phyloP scores from a whole-genome alignment of 371 early-diverging fungal genomes.

The Mucor irregularis region DNA sequence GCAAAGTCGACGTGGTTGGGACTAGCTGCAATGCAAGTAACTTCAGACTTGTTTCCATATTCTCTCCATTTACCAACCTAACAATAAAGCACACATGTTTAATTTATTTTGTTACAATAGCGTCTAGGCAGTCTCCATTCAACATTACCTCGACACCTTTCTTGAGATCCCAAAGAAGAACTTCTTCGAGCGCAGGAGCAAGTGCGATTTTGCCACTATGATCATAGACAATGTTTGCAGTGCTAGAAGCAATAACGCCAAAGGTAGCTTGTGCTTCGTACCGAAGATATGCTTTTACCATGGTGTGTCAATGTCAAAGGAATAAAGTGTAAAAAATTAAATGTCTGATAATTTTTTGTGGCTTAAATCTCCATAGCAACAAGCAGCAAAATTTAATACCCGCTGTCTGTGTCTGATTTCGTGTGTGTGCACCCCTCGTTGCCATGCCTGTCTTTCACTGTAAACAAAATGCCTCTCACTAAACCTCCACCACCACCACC shows the following conservation, averaged over 20 bases:
- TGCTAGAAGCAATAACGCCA: constrained; percentile 79
- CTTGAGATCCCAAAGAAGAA: constrained; percentile 85
- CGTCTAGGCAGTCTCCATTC: too few species aligned
- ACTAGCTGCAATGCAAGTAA: constrained; percentile 72
- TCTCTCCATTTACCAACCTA: constrained; percentile 76
- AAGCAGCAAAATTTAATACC: too few species aligned
- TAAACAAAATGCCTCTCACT: constrained; percentile 40
- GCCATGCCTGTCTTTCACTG: background rate
- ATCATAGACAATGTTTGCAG: constrained; percentile 73
- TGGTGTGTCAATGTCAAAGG: constrained; percentile 13
- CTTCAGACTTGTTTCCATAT: constrained; percentile 75
- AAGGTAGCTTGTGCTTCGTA: constrained; percentile 79
- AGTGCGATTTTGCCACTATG: constrained; percentile 70
- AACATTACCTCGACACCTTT: constrained; percentile 78
- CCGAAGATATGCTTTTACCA: constrained; percentile 84
- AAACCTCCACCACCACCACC: constrained; percentile 53
- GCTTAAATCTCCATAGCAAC: too few species aligned
- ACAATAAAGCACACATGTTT: too few species aligned
- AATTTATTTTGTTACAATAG: too few species aligned
- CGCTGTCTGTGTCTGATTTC: too few species aligned
- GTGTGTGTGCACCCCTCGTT: too few species aligned
- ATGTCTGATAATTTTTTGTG: too few species aligned
- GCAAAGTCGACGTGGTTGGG: constrained; percentile 71
- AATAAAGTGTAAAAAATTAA: too few species aligned
- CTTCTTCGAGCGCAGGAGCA: constrained; percentile 82